Base-by-base conservation (phyloP, 2,329 filamentous ascomycete genomes). In the Aschersonia sp. region DNA sequence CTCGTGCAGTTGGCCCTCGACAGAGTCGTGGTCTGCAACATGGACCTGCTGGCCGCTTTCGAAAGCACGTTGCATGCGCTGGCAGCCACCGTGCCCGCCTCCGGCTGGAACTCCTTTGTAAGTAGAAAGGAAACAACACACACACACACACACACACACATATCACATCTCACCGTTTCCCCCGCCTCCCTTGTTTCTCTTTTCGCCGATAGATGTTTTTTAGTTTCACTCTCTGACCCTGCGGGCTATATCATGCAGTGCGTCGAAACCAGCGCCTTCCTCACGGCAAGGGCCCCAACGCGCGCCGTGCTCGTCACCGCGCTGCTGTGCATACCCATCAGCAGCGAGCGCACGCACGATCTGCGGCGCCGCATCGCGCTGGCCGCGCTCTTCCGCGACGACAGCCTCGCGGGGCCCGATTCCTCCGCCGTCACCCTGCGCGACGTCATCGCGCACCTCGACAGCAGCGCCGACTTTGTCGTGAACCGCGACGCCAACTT, bases 291-390 rank as follows among this genome's bases (percentile, higher is more conserved):
- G 42, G 66, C 81, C 49, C 56, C 56, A 43, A 40, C 64, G 59
- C 31, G 69, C 72, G 52, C 61, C 70, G 65, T 86, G 2, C 75
- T 79, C 47, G 69, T 72, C 47, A 73, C 77, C 43, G 66, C 81
- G 5, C 66, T 87, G 9, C 63, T 71, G 14, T 70, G 72, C 42
- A 69, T 90, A 12, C 77, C 83, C 0, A 65, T 73, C 8, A 68
- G 65, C 5, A 71, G 66, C 4, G 55, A 66, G 0, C 62, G 62
- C 12, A 62, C 75, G 1, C 74, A 82, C 51, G 74, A 81, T 37
- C 66, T 90, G 31, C 74, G 81, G 32, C 73, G 82, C 9, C 70
- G 81, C 35, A 69, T 92, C 6, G 83, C 85, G 4, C 66, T 82
- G 5, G 72, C 74, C 1, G 81, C 78, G 52, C 68, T 86, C 52